Base-by-base conservation (phyloP, 495 filamentous ascomycete genomes). In the Penicillium ochrochloron region DNA sequence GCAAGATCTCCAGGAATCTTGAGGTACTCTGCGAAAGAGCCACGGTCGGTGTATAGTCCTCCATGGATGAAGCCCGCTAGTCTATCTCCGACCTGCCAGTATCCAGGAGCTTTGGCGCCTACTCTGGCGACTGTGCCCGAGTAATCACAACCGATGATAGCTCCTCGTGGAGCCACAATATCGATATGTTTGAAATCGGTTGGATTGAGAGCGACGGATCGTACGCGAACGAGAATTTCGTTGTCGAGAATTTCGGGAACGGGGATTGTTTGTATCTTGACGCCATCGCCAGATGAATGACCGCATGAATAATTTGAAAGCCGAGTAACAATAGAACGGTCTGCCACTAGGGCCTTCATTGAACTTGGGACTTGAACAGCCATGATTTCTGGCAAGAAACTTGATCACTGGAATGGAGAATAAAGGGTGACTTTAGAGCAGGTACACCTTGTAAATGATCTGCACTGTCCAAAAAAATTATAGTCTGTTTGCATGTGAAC, bases 121-220 rank as follows among this genome's bases (percentile, higher is more conserved):
- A 87, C 74, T 55, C 74, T 68, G 27, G 78, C 79, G 31, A 88
- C 79, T 0, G 74, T 70, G 25, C 85, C 85, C 5, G 83, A 71
- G 68, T 78, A 85, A 65, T 87, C 85, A 63, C 83, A 82, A 63
- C 86, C 86, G n/a, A 79, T 75, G 29, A 82, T 78, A 37, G 70
- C 59, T n/a, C 73, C 72, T 2, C 41, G 58, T 2, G 70, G 65
- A 14, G 66, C 63, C 6, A 71, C 21, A 3, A 59, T n/a, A 48
- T 82, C 79, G 33, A 85, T 66, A 35, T 80, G 75, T 67, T 87
- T 87, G 75, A 78, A 85, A 72, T 84, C 84, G 5, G 78, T 85
- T n/a, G 84, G 84, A 57, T 87, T 87, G 31, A 86, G 67, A 0
- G 82, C 84, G 37, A 62, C 60, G 37, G 48, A 54, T 42, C 83